Evolutionary conservation across 78 protist genomes (phyloP), one percentile per base, ranked within the genome.

Genomic region (Emiliania huxleyi): DNA sequence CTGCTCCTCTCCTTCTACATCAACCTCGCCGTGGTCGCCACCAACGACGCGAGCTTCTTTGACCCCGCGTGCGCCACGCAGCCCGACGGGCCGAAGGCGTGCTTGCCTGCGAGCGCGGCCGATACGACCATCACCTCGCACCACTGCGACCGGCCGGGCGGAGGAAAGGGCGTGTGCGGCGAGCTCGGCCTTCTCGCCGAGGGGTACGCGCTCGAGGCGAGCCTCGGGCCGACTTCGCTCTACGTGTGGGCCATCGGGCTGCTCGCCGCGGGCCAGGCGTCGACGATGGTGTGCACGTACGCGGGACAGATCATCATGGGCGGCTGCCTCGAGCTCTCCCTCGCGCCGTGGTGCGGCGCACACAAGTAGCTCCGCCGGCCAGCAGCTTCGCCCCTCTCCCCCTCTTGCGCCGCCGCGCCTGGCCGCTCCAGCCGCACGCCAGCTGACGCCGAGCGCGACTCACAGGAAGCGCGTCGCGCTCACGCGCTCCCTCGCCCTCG

Each of bases 301-400:
- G 81, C 97, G 46, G 97, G 97, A 48, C 97, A 96, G 90, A 94
- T 95, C 83, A 97, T 97, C 44, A 97, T 97, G 98, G 87, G 46
- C 21, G 87, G 87, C 87, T 42, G 22, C 49, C n/a, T 79, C 23
- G 55, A 91, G 15, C 44, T 97, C n/a, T 37, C 88, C 23, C 69
- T 97, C 6, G 48, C 35, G 3, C 96, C 96, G 19, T 96, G 97
- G 98, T n/a, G n/a, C n/a, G n/a, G n/a, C n/a, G n/a, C n/a, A n/a
- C n/a, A n/a, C n/a, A n/a, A n/a, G n/a, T n/a, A n/a, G n/a, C n/a
- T n/a, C n/a, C n/a, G n/a, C n/a, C n/a, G n/a, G n/a, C n/a, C n/a
- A n/a, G n/a, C n/a, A n/a, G n/a, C n/a, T n/a, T n/a, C n/a, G n/a
- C n/a, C n/a, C n/a, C n/a, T n/a, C n/a, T n/a, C n/a, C n/a, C n/a